phyloP scores from a whole-genome alignment of 2,329 filamentous ascomycete genomes.

The Aspergillus fijiensis region DNA sequence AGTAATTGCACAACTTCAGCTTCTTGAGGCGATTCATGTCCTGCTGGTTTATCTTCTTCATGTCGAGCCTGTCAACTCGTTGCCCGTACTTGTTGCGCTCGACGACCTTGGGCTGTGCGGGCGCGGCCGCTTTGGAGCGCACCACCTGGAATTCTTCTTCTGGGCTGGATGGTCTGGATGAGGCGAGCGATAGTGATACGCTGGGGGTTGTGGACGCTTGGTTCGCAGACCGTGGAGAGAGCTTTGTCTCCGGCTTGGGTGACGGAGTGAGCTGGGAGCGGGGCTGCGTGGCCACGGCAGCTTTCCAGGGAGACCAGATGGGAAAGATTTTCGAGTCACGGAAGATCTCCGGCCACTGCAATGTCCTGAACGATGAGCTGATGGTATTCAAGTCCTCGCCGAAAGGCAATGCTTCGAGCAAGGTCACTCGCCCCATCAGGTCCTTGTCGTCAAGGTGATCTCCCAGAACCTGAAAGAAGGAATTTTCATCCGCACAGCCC shows the following conservation, averaged over 20 bases:
- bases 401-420: slow-evolving; percentile 59
- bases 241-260: slow-evolving; percentile 32
- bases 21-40: slow-evolving; percentile 62
- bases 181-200: slow-evolving; percentile 34
- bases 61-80: slow-evolving; percentile 55
- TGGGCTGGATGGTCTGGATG: slow-evolving; percentile 39
- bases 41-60: slow-evolving; percentile 53
- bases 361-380: slow-evolving; percentile 48
- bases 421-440: slow-evolving; percentile 50
- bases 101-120: slow-evolving; percentile 40
- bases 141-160: slow-evolving; percentile 38
- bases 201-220: slow-evolving; percentile 39
- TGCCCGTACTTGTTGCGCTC: slow-evolving; percentile 60
- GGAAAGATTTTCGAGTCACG: slow-evolving; percentile 51
- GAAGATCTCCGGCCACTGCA: slow-evolving; percentile 55
- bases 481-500: slow-evolving; percentile 58
- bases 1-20: slow-evolving; percentile 63
- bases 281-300: slow-evolving; percentile 28
- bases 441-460: slow-evolving; percentile 48
- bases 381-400: slow-evolving; percentile 53
- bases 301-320: slow-evolving; percentile 36
- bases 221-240: slow-evolving; percentile 40
- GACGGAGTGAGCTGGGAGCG: slow-evolving; percentile 36
- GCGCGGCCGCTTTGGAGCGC: slow-evolving; percentile 35
- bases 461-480: slow-evolving; percentile 55